These are phyloP conservation scores for Citrullus colocynthis DNA, from an alignment of 306 rosid species.

Conservation along the genomic window DNA sequence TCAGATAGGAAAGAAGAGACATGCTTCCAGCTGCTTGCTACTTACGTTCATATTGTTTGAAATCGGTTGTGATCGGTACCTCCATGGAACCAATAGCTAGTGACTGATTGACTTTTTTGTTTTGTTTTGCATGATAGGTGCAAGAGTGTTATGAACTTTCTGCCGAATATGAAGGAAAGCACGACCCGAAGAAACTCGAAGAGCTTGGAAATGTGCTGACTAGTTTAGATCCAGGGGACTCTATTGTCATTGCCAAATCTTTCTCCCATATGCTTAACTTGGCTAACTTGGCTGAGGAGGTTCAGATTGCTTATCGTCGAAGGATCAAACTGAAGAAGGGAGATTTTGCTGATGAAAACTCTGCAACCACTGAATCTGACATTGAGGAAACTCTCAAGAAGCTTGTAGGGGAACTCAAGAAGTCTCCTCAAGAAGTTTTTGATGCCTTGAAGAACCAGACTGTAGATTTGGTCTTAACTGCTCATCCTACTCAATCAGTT, in stretches of 20 bases:
- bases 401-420: slow-evolving; percentile 58
- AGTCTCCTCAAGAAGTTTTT: slow-evolving; percentile 89
- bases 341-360: slow-evolving; percentile 66
- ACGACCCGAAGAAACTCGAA: slow-evolving; percentile 68
- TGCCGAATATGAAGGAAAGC: slow-evolving; percentile 89
- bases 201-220: slow-evolving; percentile 74
- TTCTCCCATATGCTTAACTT: slow-evolving; percentile 96
- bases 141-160: slow-evolving; percentile 96
- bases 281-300: slow-evolving; percentile 99
- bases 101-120: background rate
- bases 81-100: background rate
- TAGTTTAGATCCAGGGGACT: slow-evolving; percentile 92
- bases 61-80: background rate
- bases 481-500: slow-evolving; percentile 95
- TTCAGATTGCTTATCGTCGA: slow-evolving; percentile 83
- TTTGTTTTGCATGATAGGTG: slow-evolving; percentile 31
- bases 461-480: slow-evolving; percentile 88
- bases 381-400: slow-evolving; percentile 92
- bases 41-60: background rate
- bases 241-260: slow-evolving; percentile 82
- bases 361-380: slow-evolving; percentile 93
- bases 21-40: background rate
- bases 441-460: slow-evolving; percentile 97
- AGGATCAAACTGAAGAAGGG: slow-evolving; percentile 90
- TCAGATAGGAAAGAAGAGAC: background rate